A percentile compares a stretch with the other conserved stretches of the same genome.
Conservation (phyloP, 1,139 yeast species). For the Hyphopichia khmerensis region DNA sequence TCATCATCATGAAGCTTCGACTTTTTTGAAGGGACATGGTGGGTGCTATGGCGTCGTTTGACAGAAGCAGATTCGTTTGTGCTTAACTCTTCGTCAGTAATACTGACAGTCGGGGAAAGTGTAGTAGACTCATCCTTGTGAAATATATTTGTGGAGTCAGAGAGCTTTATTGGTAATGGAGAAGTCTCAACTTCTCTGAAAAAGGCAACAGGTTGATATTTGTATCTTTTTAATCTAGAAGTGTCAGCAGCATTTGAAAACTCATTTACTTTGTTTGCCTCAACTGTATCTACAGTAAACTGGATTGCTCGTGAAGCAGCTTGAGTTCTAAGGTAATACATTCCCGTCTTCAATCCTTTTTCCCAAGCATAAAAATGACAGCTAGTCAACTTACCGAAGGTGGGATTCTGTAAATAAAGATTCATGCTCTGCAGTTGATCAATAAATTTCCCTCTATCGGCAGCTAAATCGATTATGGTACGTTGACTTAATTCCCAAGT, state of each 20-base stretch:
- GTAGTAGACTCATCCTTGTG: no score
- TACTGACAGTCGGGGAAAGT: neutral
- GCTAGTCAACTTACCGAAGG: conserved; percentile 91
- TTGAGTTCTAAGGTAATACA: conserved; percentile 94
- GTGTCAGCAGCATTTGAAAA: neutral
- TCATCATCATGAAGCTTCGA: neutral
- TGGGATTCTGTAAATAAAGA: conserved; percentile 80
- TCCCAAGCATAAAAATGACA: conserved; percentile 99
- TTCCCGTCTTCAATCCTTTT: conserved; percentile 95
- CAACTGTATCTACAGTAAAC: conserved; percentile 66
- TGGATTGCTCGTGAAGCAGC: conserved; percentile 95
- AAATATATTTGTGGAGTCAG: no score
- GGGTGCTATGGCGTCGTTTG: neutral
- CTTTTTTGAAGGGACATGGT: neutral
- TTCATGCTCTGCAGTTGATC: conserved; percentile 95
- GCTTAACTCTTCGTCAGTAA: neutral
- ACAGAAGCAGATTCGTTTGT: neutral
- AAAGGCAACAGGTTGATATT: neutral
- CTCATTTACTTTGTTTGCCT: conserved; percentile 20
- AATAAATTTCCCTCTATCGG: conserved; percentile 88
- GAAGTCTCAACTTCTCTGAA: neutral
- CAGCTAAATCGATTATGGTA: conserved; percentile 89
- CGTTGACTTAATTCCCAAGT: conserved; percentile 97
- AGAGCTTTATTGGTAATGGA: neutral
- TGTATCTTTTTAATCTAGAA: neutral